phyloP scores from a whole-genome alignment of 441 rosid genomes.

The Mallotus repandus region DNA sequence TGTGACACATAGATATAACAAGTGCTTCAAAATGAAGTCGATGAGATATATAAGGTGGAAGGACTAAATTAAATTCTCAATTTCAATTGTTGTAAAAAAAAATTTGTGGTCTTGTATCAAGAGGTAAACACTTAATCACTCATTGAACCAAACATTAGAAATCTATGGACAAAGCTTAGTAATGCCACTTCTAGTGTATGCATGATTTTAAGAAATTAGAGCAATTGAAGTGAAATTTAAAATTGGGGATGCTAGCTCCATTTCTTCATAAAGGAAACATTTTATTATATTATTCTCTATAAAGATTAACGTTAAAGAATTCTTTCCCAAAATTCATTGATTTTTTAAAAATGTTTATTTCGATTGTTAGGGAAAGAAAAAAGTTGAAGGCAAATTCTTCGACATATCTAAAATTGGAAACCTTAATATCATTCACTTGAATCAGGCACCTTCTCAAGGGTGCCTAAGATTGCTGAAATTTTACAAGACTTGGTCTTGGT shows the following conservation, averaged over 20 bases:
- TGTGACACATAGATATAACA: slow-evolving; percentile 13
- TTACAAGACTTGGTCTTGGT: neutral
- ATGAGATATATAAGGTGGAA: slow-evolving; percentile 11
- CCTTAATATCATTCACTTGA: neutral
- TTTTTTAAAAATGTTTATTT: no score
- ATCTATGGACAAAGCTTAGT: no score
- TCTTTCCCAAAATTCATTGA: no score
- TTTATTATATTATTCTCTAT: no score
- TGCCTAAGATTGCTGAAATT: neutral
- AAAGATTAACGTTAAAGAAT: no score
- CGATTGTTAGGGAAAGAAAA: slow-evolving; percentile 20
- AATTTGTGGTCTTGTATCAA: neutral
- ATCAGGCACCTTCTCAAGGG: neutral
- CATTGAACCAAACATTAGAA: no score
- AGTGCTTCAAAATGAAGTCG: neutral
- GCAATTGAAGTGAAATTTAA: no score
- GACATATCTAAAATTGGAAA: neutral
- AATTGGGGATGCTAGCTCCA: no score
- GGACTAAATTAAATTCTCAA: slow-evolving; percentile 1
- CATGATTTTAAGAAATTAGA: neutral
- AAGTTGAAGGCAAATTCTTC: slow-evolving; percentile 25
- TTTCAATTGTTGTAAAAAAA: slow-evolving; percentile 5
- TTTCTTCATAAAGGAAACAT: no score
- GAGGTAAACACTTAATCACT: no score
- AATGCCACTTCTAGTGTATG: no score